Percentiles rank a stretch among this genome's conserved stretches.
Conservation (phyloP, 495 filamentous ascomycete genomes). For the Antarctomyces pellizariae region DNA sequence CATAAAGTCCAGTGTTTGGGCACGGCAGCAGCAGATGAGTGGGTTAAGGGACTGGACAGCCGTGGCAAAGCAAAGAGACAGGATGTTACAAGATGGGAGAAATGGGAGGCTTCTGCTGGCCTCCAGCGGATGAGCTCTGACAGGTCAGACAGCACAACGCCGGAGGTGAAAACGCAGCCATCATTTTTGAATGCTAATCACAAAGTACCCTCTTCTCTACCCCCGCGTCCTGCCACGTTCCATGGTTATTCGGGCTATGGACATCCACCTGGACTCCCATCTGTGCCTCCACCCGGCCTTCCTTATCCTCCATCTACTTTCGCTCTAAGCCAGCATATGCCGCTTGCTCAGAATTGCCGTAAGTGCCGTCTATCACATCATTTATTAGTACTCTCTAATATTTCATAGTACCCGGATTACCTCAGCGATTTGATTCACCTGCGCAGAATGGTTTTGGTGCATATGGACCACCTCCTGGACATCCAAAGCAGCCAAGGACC, state of each 20-base stretch:
- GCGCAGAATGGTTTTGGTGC: slow-evolving; percentile 6
- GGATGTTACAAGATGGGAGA: slow-evolving; percentile 44
- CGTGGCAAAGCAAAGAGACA: slow-evolving; percentile 30
- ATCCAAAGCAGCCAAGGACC: slow-evolving; percentile 16
- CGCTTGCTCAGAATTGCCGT: too few relatives aligned
- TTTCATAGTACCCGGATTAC: too few relatives aligned
- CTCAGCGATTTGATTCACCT: slow-evolving; percentile 10
- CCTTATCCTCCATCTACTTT: too few relatives aligned
- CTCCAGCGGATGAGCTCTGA: slow-evolving; percentile 14
- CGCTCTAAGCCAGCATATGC: too few relatives aligned
- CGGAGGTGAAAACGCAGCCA: slow-evolving; percentile 2
- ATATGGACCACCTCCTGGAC: slow-evolving; percentile 4
- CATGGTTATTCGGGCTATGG: too few relatives aligned
- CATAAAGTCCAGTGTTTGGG: slow-evolving; percentile 33
- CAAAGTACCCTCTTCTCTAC: neutral
- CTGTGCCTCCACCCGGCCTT: too few relatives aligned
- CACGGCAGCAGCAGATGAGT: slow-evolving; percentile 38
- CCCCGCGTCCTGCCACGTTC: too few relatives aligned
- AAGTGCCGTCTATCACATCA: too few relatives aligned
- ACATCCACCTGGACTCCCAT: too few relatives aligned
- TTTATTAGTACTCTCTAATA: too few relatives aligned
- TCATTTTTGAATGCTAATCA: neutral
- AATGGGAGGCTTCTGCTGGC: slow-evolving; percentile 33
- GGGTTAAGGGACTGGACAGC: slow-evolving; percentile 43
- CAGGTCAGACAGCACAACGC: too few relatives aligned